Percentiles rank a stretch among this genome's conserved stretches.
Conservation (phyloP, 768 basidiomycete species). For the Lentinula boryana region DNA sequence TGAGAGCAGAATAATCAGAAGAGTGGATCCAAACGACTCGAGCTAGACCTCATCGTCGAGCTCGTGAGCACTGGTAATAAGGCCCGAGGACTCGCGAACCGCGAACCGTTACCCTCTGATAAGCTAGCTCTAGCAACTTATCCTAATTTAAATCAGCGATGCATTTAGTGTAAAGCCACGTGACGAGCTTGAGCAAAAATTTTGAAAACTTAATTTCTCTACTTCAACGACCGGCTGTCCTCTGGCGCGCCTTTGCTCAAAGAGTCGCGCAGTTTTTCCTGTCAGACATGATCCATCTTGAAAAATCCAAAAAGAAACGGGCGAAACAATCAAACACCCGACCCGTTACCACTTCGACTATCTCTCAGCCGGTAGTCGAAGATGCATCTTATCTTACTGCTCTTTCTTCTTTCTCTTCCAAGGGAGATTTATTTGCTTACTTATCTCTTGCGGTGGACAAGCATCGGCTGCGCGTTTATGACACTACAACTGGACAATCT, state of each 20-base stretch:
- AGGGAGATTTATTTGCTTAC: slow-evolving; percentile 51
- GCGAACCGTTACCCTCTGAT: too few relatives aligned
- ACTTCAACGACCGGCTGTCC: not conserved
- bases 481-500: slow-evolving; percentile 47
- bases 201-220: too few relatives aligned
- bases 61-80: too few relatives aligned
- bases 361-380: slow-evolving; percentile 51
- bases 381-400: slow-evolving; percentile 35
- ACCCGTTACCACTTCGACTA: slow-evolving; percentile 45
- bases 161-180: too few relatives aligned
- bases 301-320: slow-evolving; percentile 38
- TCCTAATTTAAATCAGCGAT: too few relatives aligned
- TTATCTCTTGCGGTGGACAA: slow-evolving; percentile 66
- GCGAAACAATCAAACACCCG: slow-evolving; percentile 48
- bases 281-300: not conserved
- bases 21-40: too few relatives aligned
- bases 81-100: too few relatives aligned
- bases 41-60: too few relatives aligned
- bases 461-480: slow-evolving; percentile 62
- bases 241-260: not conserved
- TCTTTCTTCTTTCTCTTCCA: slow-evolving; percentile 55
- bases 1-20: too few relatives aligned
- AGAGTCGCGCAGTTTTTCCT: not conserved
- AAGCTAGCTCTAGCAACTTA: too few relatives aligned
- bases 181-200: too few relatives aligned